These are phyloP conservation scores for Coleophoma eucalyptorum DNA, from an alignment of 2,329 filamentous ascomycete species.

Conservation along the genomic window DNA sequence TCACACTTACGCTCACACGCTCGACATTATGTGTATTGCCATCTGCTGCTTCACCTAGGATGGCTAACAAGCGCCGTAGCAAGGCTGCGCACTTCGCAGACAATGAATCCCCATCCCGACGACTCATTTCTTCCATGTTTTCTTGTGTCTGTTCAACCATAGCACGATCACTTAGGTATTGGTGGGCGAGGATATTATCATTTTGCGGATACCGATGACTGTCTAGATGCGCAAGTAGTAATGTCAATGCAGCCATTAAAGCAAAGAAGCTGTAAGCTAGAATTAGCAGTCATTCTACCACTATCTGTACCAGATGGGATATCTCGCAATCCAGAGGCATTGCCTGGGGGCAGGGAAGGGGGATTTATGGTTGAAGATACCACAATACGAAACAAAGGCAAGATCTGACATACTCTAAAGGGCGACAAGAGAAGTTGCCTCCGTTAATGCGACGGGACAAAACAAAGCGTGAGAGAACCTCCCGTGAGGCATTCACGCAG, in stretches of 20 bases:
- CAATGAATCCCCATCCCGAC: constrained; percentile 27
- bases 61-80: constrained; percentile 26
- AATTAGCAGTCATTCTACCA: too few relatives aligned
- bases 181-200: constrained; percentile 31
- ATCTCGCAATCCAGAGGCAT: too few relatives aligned
- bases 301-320: too few relatives aligned
- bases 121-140: constrained; percentile 27
- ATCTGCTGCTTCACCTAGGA: constrained; percentile 27
- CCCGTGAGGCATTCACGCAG: constrained; percentile 33
- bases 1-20: constrained; percentile 9
- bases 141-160: constrained; percentile 33
- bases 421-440: constrained; percentile 28
- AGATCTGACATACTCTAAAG: constrained; percentile 19
- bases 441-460: constrained; percentile 27
- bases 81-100: constrained; percentile 26
- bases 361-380: too few relatives aligned
- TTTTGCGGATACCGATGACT: constrained; percentile 13
- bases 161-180: constrained; percentile 34
- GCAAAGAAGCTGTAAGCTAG: constrained; percentile 24
- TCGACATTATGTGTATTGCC: constrained; percentile 7
- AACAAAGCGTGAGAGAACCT: constrained; percentile 33
- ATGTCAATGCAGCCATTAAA: constrained; percentile 31
- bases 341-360: too few relatives aligned
- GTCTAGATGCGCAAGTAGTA: constrained; percentile 34
- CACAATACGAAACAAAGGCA: too few relatives aligned